Percentiles rank a stretch among this genome's conserved stretches.
Conservation (phyloP, 306 rosid species). For the Begonia masoniana region DNA sequence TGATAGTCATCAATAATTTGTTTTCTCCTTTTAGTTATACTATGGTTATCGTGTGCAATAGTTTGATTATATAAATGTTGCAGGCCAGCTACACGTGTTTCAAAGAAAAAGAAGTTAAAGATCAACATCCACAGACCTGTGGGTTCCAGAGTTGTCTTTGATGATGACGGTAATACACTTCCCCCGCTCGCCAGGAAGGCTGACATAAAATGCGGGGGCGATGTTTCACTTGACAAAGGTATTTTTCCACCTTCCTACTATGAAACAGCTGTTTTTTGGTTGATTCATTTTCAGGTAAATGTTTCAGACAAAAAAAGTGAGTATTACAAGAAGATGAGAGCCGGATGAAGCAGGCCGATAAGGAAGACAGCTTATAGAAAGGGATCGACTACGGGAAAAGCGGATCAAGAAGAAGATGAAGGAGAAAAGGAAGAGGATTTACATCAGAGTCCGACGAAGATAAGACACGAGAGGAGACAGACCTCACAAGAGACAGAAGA, state of each 20-base stretch:
- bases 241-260: background rate
- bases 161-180: conserved; percentile 70
- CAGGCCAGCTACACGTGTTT: conserved; percentile 42
- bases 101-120: conserved; percentile 80
- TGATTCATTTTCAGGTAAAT: conserved; percentile 1
- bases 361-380: conserved; percentile 60
- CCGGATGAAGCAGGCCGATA: conserved; percentile 60
- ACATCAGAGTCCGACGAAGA: conserved; percentile 40
- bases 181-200: conserved; percentile 73
- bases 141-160: conserved; percentile 73
- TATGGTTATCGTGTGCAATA: too few relatives aligned
- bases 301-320: conserved; percentile 53
- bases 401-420: conserved; percentile 59
- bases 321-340: conserved; percentile 60
- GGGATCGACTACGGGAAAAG: conserved; percentile 54
- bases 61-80: background rate
- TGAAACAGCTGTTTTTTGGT: background rate
- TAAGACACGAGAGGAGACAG: conserved; percentile 11
- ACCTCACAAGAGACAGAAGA: conserved; percentile 38
- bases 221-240: conserved; percentile 53
- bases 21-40: too few relatives aligned
- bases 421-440: conserved; percentile 34
- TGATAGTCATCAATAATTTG: too few relatives aligned
- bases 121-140: conserved; percentile 69
- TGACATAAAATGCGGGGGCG: conserved; percentile 26